Evolutionary conservation across 2,329 filamentous ascomycete genomes (phyloP).

Genomic region (Cladophialophora chaetospira): DNA sequence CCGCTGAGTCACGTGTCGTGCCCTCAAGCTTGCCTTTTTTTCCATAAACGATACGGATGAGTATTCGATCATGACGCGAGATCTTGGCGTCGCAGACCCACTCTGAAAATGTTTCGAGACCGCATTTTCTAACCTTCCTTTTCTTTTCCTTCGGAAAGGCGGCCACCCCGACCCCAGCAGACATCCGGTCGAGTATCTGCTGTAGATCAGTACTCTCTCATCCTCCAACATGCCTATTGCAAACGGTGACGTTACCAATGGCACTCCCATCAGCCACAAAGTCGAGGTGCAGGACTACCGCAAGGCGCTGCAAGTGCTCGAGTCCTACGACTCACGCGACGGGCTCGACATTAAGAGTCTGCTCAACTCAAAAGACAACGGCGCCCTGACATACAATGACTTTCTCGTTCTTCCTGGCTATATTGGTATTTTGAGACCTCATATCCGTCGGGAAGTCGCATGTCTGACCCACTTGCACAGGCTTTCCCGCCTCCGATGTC

Average conservation of each 20-base stretch:
- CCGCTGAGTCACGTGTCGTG: no score
- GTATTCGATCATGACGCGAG: no score
- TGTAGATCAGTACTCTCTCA: conserved; percentile 32
- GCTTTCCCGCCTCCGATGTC: conserved; percentile 90
- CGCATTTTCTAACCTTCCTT: conserved; percentile 31
- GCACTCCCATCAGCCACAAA: conserved; percentile 47
- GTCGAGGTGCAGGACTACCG: conserved; percentile 69
- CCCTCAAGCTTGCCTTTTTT: no score
- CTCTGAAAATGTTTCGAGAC: no score
- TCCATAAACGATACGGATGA: no score
- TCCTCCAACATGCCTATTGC: conserved; percentile 66
- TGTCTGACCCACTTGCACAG: conserved; percentile 41
- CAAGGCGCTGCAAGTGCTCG: conserved; percentile 76
- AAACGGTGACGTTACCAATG: conserved; percentile 64
- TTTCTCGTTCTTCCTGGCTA: conserved; percentile 96
- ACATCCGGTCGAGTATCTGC: conserved; percentile 27
- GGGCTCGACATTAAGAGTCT: conserved; percentile 84
- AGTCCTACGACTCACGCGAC: conserved; percentile 74
- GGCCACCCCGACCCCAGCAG: conserved; percentile 28
- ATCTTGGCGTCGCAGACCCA: no score
- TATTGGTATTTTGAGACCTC: conserved; percentile 64
- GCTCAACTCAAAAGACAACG: conserved; percentile 86
- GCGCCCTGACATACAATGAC: conserved; percentile 97
- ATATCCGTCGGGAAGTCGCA: conserved; percentile 1
- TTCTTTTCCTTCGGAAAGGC: conserved; percentile 32